Percentiles rank a stretch among this genome's conserved stretches.
These are phyloP conservation scores for Ensete glaucum DNA, from an alignment of 176 grass and related monocot species.

Conservation along the genomic window DNA sequence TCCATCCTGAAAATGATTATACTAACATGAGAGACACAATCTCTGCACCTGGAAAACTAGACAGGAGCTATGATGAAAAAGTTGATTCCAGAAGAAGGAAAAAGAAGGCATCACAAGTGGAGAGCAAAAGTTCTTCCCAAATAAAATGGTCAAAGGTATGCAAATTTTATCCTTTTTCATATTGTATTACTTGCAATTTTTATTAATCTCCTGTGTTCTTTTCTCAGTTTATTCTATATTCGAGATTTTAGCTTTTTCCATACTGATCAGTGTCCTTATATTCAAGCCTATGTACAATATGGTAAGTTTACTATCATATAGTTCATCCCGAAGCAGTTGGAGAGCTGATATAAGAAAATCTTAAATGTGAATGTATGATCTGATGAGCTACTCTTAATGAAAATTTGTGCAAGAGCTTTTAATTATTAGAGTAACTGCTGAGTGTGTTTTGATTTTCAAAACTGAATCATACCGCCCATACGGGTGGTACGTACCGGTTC, in stretches of 20 bases:
- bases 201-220: constrained; percentile 1
- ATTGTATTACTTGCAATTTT: background rate
- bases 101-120: constrained; percentile 10
- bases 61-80: constrained; percentile 3
- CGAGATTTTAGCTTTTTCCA: background rate
- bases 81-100: constrained; percentile 18
- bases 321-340: too few relatives aligned
- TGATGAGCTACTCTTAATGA: too few relatives aligned
- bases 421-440: too few relatives aligned
- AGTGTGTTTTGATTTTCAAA: background rate
- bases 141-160: constrained; percentile 23
- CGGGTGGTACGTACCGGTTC: too few relatives aligned
- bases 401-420: too few relatives aligned
- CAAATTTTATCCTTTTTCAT: too few relatives aligned
- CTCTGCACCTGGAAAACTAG: constrained; percentile 10
- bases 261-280: background rate
- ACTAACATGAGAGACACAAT: constrained; percentile 16
- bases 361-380: too few relatives aligned
- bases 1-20: background rate
- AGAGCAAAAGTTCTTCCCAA: constrained; percentile 14
- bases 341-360: too few relatives aligned
- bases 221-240: background rate
- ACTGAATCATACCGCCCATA: background rate
- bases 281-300: too few relatives aligned
- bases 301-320: too few relatives aligned